phyloP scores from a whole-genome alignment of 1,139 yeast genomes.

The Protomyces pachydermus region DNA sequence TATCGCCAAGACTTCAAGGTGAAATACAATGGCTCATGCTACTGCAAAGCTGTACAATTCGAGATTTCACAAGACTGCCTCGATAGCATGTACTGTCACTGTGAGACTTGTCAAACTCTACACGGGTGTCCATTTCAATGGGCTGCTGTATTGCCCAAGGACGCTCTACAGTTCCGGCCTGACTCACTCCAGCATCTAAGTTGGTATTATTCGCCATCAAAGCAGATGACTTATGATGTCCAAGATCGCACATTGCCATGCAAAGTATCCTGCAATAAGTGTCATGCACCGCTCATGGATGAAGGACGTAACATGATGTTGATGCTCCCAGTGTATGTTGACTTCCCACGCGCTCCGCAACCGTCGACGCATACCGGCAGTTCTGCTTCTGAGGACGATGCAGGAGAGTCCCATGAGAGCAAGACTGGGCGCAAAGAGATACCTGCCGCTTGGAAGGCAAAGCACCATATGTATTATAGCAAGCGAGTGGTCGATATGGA shows the following conservation, averaged over 20 bases:
- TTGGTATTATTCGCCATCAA: neutral
- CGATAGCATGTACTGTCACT: slow-evolving; percentile 24
- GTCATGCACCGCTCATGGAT: slow-evolving; percentile 19
- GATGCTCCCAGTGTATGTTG: slow-evolving; percentile 15
- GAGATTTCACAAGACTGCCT: slow-evolving; percentile 3
- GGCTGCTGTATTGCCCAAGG: slow-evolving; percentile 22
- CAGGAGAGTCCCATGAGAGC: neutral
- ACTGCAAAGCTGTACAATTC: slow-evolving; percentile 15
- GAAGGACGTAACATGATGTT: slow-evolving; percentile 27
- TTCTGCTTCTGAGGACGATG: neutral
- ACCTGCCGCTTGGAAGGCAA: slow-evolving; percentile 6
- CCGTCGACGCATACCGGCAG: too few species aligned
- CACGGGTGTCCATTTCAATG: slow-evolving; percentile 24
- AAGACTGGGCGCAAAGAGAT: slow-evolving; percentile 5
- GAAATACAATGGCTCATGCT: slow-evolving; percentile 16
- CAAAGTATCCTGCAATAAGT: slow-evolving; percentile 11
- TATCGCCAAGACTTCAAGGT: neutral
- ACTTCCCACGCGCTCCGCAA: slow-evolving; percentile 1
- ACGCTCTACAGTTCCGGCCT: slow-evolving; percentile 1
- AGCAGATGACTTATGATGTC: neutral
- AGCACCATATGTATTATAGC: slow-evolving; percentile 22
- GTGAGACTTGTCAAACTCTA: slow-evolving; percentile 20
- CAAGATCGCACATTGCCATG: slow-evolving; percentile 1
- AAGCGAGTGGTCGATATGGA: slow-evolving; percentile 16
- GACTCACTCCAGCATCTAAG: neutral